Evolutionary conservation across 192 early-diverging fungal species (phyloP), one percentile per base, ranked within the genome.

Genomic region (Coemansia sp.): DNA sequence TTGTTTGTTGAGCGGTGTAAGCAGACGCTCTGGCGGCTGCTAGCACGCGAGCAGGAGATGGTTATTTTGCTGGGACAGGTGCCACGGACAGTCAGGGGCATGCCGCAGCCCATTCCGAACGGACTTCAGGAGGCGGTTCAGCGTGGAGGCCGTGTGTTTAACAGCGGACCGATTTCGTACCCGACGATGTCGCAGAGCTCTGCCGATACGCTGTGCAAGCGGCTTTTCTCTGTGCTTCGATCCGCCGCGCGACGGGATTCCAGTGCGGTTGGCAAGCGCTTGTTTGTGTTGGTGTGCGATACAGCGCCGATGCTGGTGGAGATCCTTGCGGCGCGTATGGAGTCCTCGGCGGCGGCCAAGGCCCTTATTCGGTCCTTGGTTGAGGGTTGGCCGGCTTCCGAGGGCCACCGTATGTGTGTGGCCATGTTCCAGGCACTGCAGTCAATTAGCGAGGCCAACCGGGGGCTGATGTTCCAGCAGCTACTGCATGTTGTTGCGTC

Each of bases 21-120:
- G 7, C 35, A 32, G 19, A 57, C 57, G 3, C 35, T 72, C 38
- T 29, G 10, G 13, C 61, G 41, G 44, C 57, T 64, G 25, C 20
- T 72, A 4, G 16, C 26, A 7, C 62, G 68, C 11, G 68, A 72
- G 54, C 61, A 72, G 23, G 68, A 52, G 54, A 38, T 64, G 30
- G 26, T 54, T 4, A 26, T 60, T n/a, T n/a, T n/a, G n/a, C 37
- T 72, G 44, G 35, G 41, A 12, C 68, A 72, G 30, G 34, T 72
- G 44, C 62, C 68, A 19, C 55, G 47, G 45, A 36, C 40, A 3
- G 62, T 72, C 11, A 64, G 57, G 32, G 48, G 56, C 37, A 64
- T 72, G 61, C 61, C 62, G 12, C 68, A 72, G 54, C 68, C 68
- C 2, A 54, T 72, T 13, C 52, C 47, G 29, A 64, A 64, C 20